Conservation (phyloP, 2,329 filamentous ascomycete species). For the Neonectria magnoliae region DNA sequence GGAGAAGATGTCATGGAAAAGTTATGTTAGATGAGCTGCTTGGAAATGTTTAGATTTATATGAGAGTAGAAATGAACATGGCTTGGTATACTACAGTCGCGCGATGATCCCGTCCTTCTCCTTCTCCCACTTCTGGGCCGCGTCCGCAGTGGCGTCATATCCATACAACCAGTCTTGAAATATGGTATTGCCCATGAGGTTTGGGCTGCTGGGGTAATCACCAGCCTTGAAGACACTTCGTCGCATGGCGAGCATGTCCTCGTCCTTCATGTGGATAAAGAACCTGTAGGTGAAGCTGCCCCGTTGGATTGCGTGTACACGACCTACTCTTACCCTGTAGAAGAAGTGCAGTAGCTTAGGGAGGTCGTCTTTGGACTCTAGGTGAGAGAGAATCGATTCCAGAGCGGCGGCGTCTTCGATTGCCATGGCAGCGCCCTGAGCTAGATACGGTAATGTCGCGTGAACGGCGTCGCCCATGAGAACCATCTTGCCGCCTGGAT, state of each 20-base stretch:
- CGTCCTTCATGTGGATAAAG: constrained; percentile 21
- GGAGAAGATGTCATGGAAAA: too few relatives aligned
- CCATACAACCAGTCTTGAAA: constrained; percentile 23
- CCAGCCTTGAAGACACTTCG: constrained; percentile 13
- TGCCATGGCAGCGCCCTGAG: constrained; percentile 17
- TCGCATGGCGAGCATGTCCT: constrained; percentile 10
- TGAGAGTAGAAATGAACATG: not conserved
- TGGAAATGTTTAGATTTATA: too few relatives aligned
- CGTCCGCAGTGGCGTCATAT: constrained; percentile 7
- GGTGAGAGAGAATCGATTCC: constrained; percentile 1
- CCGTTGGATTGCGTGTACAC: constrained; percentile 15
- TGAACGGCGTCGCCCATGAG: constrained; percentile 21
- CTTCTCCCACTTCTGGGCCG: constrained; percentile 8
- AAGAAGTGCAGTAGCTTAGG: constrained; percentile 6
- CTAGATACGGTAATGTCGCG: constrained; percentile 15
- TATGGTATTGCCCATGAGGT: constrained; percentile 17
- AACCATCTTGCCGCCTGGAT: constrained; percentile 18
- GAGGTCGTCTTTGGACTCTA: constrained; percentile 10
- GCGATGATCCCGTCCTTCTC: not conserved
- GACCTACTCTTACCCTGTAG: constrained; percentile 5
- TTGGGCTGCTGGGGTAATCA: constrained; percentile 17
- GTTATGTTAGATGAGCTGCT: too few relatives aligned
- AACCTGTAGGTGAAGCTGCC: constrained; percentile 19
- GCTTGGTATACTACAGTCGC: not conserved
- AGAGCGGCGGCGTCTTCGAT: constrained; percentile 18